These are phyloP conservation scores for Citrus trifoliata DNA, from an alignment of 345 rosid species.

Conservation along the genomic window DNA sequence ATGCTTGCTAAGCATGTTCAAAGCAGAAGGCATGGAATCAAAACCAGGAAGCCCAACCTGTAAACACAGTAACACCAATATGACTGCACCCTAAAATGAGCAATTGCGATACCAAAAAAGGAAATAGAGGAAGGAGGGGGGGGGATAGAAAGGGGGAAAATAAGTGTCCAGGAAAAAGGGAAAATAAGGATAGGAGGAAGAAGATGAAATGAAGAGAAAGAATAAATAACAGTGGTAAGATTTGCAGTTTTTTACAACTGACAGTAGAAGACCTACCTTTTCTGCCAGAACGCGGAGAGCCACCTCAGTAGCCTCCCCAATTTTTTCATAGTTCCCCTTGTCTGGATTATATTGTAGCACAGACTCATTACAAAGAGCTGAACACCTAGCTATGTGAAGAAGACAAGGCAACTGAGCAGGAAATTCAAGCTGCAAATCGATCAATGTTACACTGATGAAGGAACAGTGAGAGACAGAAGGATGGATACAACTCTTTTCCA, in stretches of 20 bases:
- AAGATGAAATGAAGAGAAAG: not conserved
- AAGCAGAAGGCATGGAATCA: slow-evolving; percentile 95
- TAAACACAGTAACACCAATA: slow-evolving; percentile 27
- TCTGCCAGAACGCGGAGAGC: slow-evolving; percentile 93
- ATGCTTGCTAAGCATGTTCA: slow-evolving; percentile 90
- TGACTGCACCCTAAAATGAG: slow-evolving; percentile 1
- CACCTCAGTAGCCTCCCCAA: slow-evolving; percentile 99
- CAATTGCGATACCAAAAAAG: not conserved
- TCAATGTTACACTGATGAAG: slow-evolving; percentile 13
- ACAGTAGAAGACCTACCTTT: slow-evolving; percentile 56
- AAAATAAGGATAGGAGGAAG: not conserved
- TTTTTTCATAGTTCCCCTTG: slow-evolving; percentile 82
- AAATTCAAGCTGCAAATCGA: slow-evolving; percentile 68
- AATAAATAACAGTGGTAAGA: not conserved
- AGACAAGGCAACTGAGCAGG: slow-evolving; percentile 96
- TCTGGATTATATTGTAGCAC: slow-evolving; percentile 94
- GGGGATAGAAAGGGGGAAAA: not conserved
- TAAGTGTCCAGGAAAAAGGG: not conserved
- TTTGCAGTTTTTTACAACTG: not conserved
- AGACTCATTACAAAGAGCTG: slow-evolving; percentile 96
- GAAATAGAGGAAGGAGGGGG: not conserved
- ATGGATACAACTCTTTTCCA: not conserved
- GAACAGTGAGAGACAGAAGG: not conserved
- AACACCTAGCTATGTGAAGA: slow-evolving; percentile 92
- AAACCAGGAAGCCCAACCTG: slow-evolving; percentile 99